Evolutionary conservation across 2,329 filamentous ascomycete genomes (phyloP), one percentile per base, ranked within the genome.

Genomic region (Fusarium xylarioides): DNA sequence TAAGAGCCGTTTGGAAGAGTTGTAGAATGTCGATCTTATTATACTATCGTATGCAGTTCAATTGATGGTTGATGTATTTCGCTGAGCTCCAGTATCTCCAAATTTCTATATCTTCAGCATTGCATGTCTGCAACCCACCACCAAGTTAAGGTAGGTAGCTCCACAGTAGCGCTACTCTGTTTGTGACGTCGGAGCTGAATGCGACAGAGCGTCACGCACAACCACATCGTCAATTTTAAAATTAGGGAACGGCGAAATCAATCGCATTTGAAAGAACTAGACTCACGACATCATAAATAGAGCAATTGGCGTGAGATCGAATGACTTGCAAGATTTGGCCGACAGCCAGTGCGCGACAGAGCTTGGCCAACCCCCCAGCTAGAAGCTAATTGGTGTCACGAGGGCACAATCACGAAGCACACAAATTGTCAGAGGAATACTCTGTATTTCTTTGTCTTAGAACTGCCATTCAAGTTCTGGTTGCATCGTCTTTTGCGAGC

Each of bases 391-490:
- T 23, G 9, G 53, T 35, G 38, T 63, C 52, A 74, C 60, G 37
- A 58, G 53, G 56, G 63, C 54, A 71, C 30, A 63, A 34, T 40
- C 54, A 63, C 58, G 34, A 28, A 57, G 49, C 52, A 71, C 52
- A 67, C 49, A 60, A 57, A 55, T 54, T 38, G 16, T 46, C 74
- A 71, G 49, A 68, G 67, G 59, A 52, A 74, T 72, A 65, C 72
- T 74, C 77, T 77, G 60, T 47, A 73, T 71, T 76, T 71, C 43
- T 70, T 80, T 79, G 73, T 79, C 73, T 73, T 74, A 68, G 44
- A 65, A 75, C 69, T 76, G 63, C 73, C 73, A 70, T 67, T 71
- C 57, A 68, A 66, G 65, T 74, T 73, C 42, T 64, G 49, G 74
- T 76, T 74, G 74, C 74, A 68, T 74, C 70, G 76, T 75, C 55